Percentiles rank a stretch among this genome's conserved stretches.
Evolutionary conservation across 768 basidiomycete species (phyloP).

Genomic region (Lentinula edodes): DNA sequence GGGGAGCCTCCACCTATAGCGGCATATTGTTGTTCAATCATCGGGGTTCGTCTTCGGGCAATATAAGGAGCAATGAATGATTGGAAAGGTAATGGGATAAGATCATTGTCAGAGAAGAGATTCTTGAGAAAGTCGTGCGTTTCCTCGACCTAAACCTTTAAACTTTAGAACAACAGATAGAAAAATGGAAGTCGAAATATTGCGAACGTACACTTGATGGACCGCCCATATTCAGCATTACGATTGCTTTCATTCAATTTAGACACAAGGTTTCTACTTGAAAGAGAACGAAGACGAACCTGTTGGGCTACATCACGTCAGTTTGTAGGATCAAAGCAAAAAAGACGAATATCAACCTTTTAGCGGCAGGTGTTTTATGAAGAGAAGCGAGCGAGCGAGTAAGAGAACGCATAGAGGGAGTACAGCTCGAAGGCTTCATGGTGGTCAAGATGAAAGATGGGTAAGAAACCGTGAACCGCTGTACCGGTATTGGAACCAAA

Average conservation of each 20-base stretch:
- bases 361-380: conserved; percentile 31
- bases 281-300: conserved; percentile 28
- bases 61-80: conserved; percentile 81
- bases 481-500: not conserved
- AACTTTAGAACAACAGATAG: conserved; percentile 3
- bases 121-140: conserved; percentile 90
- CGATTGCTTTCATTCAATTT: conserved; percentile 50
- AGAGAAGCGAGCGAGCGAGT: conserved; percentile 41
- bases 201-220: conserved; percentile 70
- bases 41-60: conserved; percentile 82
- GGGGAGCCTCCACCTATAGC: conserved; percentile 97
- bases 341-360: conserved; percentile 32
- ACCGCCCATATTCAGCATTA: conserved; percentile 99
- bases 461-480: not conserved
- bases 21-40: conserved; percentile 91
- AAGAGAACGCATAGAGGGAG: conserved; percentile 17
- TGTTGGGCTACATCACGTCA: conserved; percentile 47
- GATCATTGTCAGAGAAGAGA: conserved; percentile 87
- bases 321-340: conserved; percentile 7
- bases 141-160: conserved; percentile 65
- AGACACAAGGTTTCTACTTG: conserved; percentile 9
- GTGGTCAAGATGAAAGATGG: not conserved
- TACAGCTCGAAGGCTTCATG: conserved; percentile 2
- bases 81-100: conserved; percentile 95
- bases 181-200: not conserved